Percentiles rank a stretch among this genome's conserved stretches.
phyloP scores from a whole-genome alignment of 352 stramenopile species.

The Achlya hypogyna region DNA sequence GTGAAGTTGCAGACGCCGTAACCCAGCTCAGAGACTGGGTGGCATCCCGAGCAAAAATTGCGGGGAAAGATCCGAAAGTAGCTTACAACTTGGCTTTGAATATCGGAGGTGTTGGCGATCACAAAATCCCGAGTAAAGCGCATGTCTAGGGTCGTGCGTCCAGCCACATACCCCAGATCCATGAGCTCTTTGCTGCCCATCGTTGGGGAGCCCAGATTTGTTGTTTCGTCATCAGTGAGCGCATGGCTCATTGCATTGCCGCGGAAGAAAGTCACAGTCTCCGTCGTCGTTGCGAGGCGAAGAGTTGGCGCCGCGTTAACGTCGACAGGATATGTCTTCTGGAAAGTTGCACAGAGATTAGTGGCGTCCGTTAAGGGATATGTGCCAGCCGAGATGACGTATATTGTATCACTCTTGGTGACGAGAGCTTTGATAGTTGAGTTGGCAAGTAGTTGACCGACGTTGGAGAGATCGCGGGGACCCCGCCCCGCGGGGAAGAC shows the following conservation, averaged over 20 bases:
- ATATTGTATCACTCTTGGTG: background rate
- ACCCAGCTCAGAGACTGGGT: constrained; percentile 4
- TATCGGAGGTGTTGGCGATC: background rate
- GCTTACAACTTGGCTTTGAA: background rate
- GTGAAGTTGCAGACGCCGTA: constrained; percentile 3
- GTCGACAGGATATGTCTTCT: background rate
- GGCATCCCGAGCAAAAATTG: constrained; percentile 5
- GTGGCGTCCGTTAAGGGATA: background rate
- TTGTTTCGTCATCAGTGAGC: background rate
- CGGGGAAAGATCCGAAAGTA: background rate
- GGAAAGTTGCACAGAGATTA: background rate
- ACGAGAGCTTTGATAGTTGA: background rate
- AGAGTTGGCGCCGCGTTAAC: background rate
- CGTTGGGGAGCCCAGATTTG: background rate
- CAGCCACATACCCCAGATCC: background rate
- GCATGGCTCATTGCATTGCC: constrained; percentile 6
- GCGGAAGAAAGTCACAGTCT: constrained; percentile 8
- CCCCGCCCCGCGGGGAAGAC: background rate
- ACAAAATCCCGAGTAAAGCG: background rate
- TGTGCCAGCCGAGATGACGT: background rate
- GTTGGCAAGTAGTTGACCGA: background rate
- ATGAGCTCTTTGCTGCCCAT: background rate
- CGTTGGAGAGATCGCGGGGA: background rate
- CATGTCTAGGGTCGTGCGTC: constrained; percentile 4
- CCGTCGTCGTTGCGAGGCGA: background rate